Conservation (phyloP, 768 basidiomycete genomes). For the Lentinula sp. region DNA sequence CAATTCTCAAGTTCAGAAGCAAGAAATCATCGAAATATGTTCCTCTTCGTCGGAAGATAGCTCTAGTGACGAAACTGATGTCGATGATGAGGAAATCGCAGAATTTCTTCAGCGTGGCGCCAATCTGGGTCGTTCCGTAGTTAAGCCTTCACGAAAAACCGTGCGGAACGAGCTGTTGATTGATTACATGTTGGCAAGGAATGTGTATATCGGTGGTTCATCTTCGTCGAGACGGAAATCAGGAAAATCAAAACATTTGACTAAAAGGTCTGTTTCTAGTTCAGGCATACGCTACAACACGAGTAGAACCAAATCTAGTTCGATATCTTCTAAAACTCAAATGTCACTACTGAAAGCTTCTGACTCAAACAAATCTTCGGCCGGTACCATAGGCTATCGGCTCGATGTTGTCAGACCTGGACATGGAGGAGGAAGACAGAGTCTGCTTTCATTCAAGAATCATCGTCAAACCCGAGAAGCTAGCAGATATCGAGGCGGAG, state of each 20-base stretch:
- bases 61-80: background rate
- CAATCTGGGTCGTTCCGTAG: background rate
- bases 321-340: background rate
- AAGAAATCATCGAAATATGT: background rate
- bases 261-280: background rate
- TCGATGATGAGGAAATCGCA: slow-evolving; percentile 1
- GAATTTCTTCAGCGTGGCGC: background rate
- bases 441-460: background rate
- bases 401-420: background rate
- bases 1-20: background rate
- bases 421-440: background rate
- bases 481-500: background rate
- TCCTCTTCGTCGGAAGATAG: background rate
- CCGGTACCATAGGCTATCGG: background rate
- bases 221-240: background rate
- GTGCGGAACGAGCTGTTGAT: background rate
- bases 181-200: slow-evolving; percentile 3
- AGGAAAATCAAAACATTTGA: background rate
- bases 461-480: background rate
- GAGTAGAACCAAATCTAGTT: background rate
- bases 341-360: background rate
- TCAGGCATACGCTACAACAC: background rate
- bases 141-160: background rate
- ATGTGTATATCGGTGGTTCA: background rate
- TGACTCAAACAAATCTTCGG: background rate